Conservation (phyloP, 2,329 filamentous ascomycete species). For the Daldinia eschscholtzii region DNA sequence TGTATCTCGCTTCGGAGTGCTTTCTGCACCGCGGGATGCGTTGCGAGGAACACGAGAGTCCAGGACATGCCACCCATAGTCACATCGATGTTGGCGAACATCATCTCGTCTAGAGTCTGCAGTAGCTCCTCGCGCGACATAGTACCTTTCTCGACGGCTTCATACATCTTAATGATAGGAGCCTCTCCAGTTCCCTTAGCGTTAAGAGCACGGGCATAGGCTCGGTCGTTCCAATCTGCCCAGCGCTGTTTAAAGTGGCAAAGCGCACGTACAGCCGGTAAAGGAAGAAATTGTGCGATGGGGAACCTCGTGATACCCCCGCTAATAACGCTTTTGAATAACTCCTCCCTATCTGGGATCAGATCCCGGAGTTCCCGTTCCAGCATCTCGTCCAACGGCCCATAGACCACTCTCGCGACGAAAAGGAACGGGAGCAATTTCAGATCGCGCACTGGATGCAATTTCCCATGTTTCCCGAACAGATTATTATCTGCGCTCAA, state of each 20-base stretch:
- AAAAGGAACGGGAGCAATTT: conserved; percentile 4
- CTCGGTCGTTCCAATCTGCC: neutral
- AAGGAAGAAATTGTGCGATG: neutral
- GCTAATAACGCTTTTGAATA: conserved; percentile 5
- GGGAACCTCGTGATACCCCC: neutral
- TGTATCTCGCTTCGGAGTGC: neutral
- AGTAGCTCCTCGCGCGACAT: conserved; percentile 51
- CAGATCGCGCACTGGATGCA: neutral
- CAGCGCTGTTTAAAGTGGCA: conserved; percentile 2
- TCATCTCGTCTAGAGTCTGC: conserved; percentile 61
- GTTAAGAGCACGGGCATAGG: neutral
- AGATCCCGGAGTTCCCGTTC: neutral
- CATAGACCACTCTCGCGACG: neutral
- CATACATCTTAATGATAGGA: neutral
- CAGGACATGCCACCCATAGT: conserved; percentile 59
- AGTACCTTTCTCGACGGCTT: conserved; percentile 29
- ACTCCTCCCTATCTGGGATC: neutral
- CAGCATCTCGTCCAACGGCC: neutral
- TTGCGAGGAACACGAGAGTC: conserved; percentile 58
- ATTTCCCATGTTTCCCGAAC: neutral
- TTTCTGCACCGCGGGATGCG: conserved; percentile 51
- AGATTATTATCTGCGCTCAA: neutral
- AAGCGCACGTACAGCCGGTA: neutral
- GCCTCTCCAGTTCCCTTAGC: neutral
- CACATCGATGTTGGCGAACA: conserved; percentile 63